Percentiles rank a stretch among this genome's conserved stretches.
Conservation (phyloP, 257 asterid genomes). For the Parsonsia alboflavescens region DNA sequence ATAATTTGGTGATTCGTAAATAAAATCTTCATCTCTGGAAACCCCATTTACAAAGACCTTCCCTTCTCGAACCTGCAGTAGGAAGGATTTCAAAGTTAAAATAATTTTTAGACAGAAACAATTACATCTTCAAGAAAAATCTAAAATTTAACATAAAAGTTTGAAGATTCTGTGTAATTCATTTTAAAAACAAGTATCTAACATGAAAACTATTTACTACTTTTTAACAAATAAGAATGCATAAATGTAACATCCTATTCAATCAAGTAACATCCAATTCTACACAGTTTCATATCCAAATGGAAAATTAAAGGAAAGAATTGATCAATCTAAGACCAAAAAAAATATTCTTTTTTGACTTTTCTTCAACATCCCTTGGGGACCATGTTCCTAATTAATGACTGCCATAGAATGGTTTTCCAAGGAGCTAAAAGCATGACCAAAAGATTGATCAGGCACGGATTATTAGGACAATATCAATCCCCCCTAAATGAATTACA, state of each 20-base stretch:
- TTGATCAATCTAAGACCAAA: not conserved
- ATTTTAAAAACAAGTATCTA: not conserved
- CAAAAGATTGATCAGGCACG: not conserved
- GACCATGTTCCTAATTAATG: not conserved
- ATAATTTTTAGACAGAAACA: not conserved
- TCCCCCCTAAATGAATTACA: not conserved
- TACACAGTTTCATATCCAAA: not conserved
- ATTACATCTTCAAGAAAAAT: not conserved
- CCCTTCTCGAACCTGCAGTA: conserved; percentile 80
- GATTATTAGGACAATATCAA: not conserved
- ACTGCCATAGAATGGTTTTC: not conserved
- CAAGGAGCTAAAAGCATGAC: not conserved
- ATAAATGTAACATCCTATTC: not conserved
- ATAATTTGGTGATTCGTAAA: conserved; percentile 76
- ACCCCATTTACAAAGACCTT: conserved; percentile 88
- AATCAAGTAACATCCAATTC: not conserved
- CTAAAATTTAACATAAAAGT: too few relatives aligned
- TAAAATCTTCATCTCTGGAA: conserved; percentile 58
- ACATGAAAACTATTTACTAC: not conserved
- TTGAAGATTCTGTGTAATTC: not conserved
- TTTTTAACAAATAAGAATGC: not conserved
- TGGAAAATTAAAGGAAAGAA: not conserved
- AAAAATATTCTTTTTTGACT: not conserved
- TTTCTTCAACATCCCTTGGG: not conserved
- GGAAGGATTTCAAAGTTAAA: conserved; percentile 11